Conservation (phyloP, 2,329 filamentous ascomycete genomes). For the Sporothrix globosa region DNA sequence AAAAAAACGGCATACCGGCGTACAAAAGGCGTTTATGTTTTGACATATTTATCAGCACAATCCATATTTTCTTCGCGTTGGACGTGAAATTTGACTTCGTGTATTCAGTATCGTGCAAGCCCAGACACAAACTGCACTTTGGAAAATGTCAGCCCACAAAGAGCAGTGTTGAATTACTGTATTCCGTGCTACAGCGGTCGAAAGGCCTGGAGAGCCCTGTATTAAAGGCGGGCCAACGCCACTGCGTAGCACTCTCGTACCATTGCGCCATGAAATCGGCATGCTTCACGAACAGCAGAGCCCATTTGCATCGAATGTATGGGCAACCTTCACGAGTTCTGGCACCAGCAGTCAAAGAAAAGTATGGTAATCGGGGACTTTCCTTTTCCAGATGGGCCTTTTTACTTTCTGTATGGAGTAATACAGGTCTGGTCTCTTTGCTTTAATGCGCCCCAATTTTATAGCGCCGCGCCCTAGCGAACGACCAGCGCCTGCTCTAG, state of each 20-base stretch:
- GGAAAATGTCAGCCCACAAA: no score
- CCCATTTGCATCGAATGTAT: background rate
- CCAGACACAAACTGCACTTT: background rate
- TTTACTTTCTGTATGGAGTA: background rate
- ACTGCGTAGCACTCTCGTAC: background rate
- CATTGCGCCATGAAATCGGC: background rate
- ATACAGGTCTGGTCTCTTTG: background rate
- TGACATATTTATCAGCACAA: slow-evolving; percentile 3
- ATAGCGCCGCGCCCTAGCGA: background rate
- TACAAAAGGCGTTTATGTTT: slow-evolving; percentile 23
- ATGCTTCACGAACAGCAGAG: background rate
- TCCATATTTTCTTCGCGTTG: background rate
- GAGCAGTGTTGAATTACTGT: background rate
- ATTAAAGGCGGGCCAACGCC: background rate
- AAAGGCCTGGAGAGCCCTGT: background rate
- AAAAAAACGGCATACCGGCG: slow-evolving; percentile 12
- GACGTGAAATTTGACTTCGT: background rate
- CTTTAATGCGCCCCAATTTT: slow-evolving; percentile 19
- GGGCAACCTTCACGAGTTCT: background rate
- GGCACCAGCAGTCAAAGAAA: background rate
- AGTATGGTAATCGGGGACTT: background rate
- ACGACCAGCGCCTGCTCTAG: background rate
- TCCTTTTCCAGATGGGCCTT: slow-evolving; percentile 2
- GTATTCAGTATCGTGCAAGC: background rate
- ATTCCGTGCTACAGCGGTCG: background rate